Evolutionary conservation across 805 yeast genomes (phyloP).

Genomic region (Candida odintsovae): DNA sequence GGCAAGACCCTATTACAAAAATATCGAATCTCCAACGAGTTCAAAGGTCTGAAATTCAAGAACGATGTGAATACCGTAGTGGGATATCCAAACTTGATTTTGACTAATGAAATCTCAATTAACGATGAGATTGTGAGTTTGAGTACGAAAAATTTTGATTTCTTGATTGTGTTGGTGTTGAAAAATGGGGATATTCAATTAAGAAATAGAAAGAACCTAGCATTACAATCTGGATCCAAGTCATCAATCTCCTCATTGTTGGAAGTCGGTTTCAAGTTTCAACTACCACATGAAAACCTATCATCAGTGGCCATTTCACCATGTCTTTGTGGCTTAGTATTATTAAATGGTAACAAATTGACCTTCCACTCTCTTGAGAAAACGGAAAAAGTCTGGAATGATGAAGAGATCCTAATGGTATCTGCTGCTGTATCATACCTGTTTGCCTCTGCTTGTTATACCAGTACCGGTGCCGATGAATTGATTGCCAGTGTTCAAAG

Average conservation of each 20-base stretch:
- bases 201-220: slow-evolving; percentile 33
- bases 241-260: slow-evolving; percentile 34
- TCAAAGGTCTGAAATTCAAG: slow-evolving; percentile 17
- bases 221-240: slow-evolving; percentile 23
- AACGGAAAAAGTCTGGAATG: slow-evolving; percentile 1
- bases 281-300: slow-evolving; percentile 29
- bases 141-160: slow-evolving; percentile 33
- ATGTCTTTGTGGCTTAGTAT: slow-evolving; percentile 37
- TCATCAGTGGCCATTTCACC: slow-evolving; percentile 43
- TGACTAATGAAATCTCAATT: slow-evolving; percentile 17
- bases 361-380: slow-evolving; percentile 8
- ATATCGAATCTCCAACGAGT: slow-evolving; percentile 19
- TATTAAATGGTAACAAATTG: slow-evolving; percentile 22
- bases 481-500: slow-evolving; percentile 49
- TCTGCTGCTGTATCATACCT: slow-evolving; percentile 59
- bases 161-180: slow-evolving; percentile 32
- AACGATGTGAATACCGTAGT: slow-evolving; percentile 13
- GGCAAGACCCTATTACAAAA: slow-evolving; percentile 18
- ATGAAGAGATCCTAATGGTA: slow-evolving; percentile 24
- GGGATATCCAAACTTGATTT: slow-evolving; percentile 16
- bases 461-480: slow-evolving; percentile 65
- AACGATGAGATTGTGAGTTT: slow-evolving; percentile 26
- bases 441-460: slow-evolving; percentile 67
- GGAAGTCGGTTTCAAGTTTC: slow-evolving; percentile 52
- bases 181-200: slow-evolving; percentile 42